Percentiles rank a stretch among this genome's conserved stretches.
phyloP scores from a whole-genome alignment of 164 flowering plant genomes.

The Piper betle region DNA sequence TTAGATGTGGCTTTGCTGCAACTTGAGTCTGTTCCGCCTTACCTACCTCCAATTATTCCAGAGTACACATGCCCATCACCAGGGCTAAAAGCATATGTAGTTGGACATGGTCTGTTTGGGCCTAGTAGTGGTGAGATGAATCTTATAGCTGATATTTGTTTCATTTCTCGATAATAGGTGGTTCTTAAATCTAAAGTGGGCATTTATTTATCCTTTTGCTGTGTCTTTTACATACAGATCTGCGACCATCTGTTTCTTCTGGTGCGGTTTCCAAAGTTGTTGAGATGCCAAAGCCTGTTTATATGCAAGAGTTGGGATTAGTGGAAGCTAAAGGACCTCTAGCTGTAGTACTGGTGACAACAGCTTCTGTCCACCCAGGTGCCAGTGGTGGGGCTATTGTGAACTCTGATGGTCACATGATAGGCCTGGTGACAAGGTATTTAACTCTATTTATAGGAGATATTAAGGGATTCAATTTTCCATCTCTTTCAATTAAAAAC shows the following conservation, averaged over 20 bases:
- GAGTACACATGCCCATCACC: conserved; percentile 41
- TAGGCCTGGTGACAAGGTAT: conserved; percentile 95
- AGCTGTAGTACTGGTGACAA: conserved; percentile 89
- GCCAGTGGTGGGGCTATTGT: conserved; percentile 94
- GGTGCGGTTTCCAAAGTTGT: conserved; percentile 82
- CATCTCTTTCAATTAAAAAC: neutral
- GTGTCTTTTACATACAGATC: conserved; percentile 22
- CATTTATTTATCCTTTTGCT: neutral
- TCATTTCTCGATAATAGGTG: neutral
- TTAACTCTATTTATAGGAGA: neutral
- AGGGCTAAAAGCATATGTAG: conserved; percentile 66
- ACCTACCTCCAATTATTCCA: conserved; percentile 41
- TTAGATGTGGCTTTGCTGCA: conserved; percentile 80
- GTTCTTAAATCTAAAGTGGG: too few relatives aligned
- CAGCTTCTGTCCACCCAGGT: conserved; percentile 96
- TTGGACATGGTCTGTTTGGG: conserved; percentile 95
- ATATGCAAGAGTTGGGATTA: conserved; percentile 12
- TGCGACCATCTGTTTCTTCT: conserved; percentile 52
- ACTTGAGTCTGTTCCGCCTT: conserved; percentile 52
- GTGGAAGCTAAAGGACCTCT: conserved; percentile 13
- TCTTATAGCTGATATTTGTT: neutral
- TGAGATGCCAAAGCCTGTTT: conserved; percentile 27
- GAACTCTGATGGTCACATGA: conserved; percentile 68
- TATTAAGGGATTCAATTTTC: neutral
- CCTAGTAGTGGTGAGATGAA: conserved; percentile 63